Percentiles rank a stretch among this genome's conserved stretches.
Conservation (phyloP, 2,329 filamentous ascomycete species). For the Fusarium guadeloupense region DNA sequence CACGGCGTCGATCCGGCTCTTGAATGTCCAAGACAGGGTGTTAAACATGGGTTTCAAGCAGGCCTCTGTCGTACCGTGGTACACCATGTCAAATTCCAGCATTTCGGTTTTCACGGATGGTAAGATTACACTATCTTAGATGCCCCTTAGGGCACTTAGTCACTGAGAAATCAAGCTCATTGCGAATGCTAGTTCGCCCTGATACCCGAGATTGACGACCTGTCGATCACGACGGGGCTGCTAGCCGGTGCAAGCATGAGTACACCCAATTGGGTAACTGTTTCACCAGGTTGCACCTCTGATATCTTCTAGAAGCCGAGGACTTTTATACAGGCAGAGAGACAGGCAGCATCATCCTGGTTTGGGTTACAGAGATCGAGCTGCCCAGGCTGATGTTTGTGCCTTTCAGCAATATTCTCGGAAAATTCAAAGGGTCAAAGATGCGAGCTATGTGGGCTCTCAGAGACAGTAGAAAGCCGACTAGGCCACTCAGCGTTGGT, state of each 20-base stretch:
- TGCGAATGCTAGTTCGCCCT: conserved; percentile 27
- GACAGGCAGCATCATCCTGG: conserved; percentile 17
- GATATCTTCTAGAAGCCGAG: conserved; percentile 37
- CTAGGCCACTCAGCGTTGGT: conserved; percentile 22
- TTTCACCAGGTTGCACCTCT: conserved; percentile 22
- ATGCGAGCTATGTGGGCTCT: conserved; percentile 21
- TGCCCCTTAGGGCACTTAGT: conserved; percentile 4
- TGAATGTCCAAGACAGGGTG: not conserved
- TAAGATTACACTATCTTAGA: conserved; percentile 15
- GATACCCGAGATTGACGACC: conserved; percentile 45
- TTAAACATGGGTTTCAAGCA: not conserved
- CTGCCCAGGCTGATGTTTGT: conserved; percentile 19
- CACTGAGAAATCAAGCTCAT: conserved; percentile 16
- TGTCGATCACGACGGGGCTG: conserved; percentile 41
- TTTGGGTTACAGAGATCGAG: conserved; percentile 26
- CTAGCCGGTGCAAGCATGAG: conserved; percentile 26
- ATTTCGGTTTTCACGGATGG: not conserved
- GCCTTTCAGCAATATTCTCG: conserved; percentile 19
- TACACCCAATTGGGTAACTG: conserved; percentile 23
- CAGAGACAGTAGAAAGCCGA: conserved; percentile 18
- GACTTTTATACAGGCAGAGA: conserved; percentile 12
- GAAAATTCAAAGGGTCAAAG: conserved; percentile 37
- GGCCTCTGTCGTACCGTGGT: not conserved
- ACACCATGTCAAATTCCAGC: not conserved
- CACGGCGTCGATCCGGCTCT: conserved; percentile 32